Percentiles rank a stretch among this genome's conserved stretches.
These are phyloP conservation scores for Vitis hybrid DNA, from an alignment of 177 flowering plant genomes.

Conservation along the genomic window DNA sequence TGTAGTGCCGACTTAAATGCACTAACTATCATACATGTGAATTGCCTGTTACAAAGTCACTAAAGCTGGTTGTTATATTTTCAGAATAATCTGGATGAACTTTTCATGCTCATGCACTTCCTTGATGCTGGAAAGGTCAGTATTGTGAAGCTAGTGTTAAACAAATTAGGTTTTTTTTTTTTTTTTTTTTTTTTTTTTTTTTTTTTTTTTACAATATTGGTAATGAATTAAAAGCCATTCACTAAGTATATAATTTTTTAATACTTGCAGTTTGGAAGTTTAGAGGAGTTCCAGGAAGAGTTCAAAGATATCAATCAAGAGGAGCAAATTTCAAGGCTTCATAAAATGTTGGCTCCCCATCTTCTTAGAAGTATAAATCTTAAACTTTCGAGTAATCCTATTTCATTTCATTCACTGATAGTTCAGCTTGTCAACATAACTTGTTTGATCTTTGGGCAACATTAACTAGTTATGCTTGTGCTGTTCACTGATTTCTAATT, in stretches of 20 bases:
- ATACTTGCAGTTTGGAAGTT: constrained; percentile 76
- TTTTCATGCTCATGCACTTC: constrained; percentile 99
- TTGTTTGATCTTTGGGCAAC: background rate
- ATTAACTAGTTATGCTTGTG: background rate
- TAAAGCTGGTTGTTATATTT: constrained; percentile 16
- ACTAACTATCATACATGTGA: background rate
- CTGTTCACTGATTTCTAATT: background rate
- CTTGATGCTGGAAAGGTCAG: constrained; percentile 99
- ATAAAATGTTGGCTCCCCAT: constrained; percentile 96
- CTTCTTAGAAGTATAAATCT: constrained; percentile 80
- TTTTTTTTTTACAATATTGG: background rate
- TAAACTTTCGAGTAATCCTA: background rate
- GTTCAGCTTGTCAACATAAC: background rate
- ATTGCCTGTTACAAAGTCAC: background rate
- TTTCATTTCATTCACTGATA: background rate
- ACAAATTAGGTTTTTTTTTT: background rate
- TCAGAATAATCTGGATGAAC: constrained; percentile 98
- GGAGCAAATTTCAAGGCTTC: constrained; percentile 94
- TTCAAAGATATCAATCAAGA: constrained; percentile 96
- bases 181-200: too few relatives aligned
- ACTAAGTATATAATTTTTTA: background rate
- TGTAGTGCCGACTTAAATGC: background rate
- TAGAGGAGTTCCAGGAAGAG: constrained; percentile 97
- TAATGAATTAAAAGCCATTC: background rate
- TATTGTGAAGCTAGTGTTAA: constrained; percentile 1